Base-by-base conservation (phyloP, 2,329 filamentous ascomycete species). In the Westerdykella sp. region DNA sequence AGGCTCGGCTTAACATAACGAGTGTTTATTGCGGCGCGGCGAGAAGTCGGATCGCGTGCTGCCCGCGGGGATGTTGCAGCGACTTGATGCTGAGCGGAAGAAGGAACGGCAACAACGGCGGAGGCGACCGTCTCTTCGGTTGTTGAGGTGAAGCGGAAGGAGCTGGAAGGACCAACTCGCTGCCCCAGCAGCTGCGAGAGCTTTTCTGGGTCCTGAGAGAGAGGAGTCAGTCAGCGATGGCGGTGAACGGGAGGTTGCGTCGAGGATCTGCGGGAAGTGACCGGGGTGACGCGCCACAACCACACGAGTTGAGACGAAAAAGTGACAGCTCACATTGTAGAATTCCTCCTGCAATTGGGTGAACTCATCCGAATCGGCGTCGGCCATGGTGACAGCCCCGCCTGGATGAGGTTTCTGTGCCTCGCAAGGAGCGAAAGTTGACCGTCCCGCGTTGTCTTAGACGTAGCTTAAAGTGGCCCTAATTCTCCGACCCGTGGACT, bases 121-220 rank as follows among this genome's bases (percentile, higher is more conserved):
- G 51, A 42, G 23, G 52, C 50, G 22, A 37, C 41, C 22, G 45
- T 42, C 37, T 50, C 53, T 32, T 56, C 50, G n/a, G 55, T 54
- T 10, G 57, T 55, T 6, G 50, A 51, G 44, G 54, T 60, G 49
- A 59, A 58, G 39, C 50, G 54, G 10, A 59, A 32, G 30, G 45
- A 40, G 39, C 41, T 43, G 34, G 53, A 45, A 48, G 44, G 55
- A 52, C 55, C 58, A 52, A 56, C 56, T 34, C 62, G 62, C 55
- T 65, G 59, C 54, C 54, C 44, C 40, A 67, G 60, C 46, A 56
- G 50, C 46, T 65, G 59, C 22, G 63, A 67, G 21, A 67, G 60
- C 50, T 63, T 60, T 12, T 57, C 63, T 38, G 63, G 62, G 49
- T 67, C 62, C 63, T 66, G 42, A 15, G 35, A 49, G 55, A 47